A percentile compares a stretch with the other conserved stretches of the same genome.
Conservation (phyloP, 768 basidiomycete species). For the Suillus hirtellus region DNA sequence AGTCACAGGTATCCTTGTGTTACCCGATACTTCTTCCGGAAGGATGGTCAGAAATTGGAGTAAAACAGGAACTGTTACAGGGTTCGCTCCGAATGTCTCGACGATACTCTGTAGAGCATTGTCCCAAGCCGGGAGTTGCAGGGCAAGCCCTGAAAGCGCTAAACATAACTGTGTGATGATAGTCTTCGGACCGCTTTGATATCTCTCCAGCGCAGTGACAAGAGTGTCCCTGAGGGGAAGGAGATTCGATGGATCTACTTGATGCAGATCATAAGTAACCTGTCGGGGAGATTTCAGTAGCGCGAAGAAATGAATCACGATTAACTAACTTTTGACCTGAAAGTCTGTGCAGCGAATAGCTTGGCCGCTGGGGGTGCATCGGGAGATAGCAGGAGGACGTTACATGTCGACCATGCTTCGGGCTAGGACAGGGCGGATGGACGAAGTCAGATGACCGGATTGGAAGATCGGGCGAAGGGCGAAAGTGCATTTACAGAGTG, state of each 20-base stretch:
- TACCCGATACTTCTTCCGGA: conserved; percentile 85
- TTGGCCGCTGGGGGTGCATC: conserved; percentile 80
- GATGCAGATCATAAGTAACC: conserved; percentile 94
- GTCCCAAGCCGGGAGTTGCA: conserved; percentile 86
- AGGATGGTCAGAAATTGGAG: conserved; percentile 89
- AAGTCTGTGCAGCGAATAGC: conserved; percentile 95
- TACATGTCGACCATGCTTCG: conserved; percentile 96
- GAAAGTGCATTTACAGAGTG: conserved; percentile 93
- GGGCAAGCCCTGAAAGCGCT: conserved; percentile 85
- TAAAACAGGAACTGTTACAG: conserved; percentile 78
- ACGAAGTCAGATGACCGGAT: conserved; percentile 66
- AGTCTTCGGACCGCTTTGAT: conserved; percentile 75
- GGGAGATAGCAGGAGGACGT: conserved; percentile 80
- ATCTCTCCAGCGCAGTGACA: conserved; percentile 68
- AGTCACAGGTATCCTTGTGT: conserved; percentile 84
- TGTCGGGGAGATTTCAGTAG: conserved; percentile 40
- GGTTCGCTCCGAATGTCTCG: conserved; percentile 81
- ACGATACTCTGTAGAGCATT: conserved; percentile 82
- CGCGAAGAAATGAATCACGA: conserved; percentile 5
- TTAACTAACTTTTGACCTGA: conserved; percentile 82
- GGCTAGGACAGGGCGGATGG: conserved; percentile 72
- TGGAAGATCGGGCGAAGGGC: conserved; percentile 58
- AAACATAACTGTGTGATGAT: conserved; percentile 90
- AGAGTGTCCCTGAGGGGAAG: conserved; percentile 87
- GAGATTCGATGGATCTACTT: conserved; percentile 74